Evolutionary conservation across 2,329 filamentous ascomycete species (phyloP).

Genomic region (Ophidiomyces ophidiicola): DNA sequence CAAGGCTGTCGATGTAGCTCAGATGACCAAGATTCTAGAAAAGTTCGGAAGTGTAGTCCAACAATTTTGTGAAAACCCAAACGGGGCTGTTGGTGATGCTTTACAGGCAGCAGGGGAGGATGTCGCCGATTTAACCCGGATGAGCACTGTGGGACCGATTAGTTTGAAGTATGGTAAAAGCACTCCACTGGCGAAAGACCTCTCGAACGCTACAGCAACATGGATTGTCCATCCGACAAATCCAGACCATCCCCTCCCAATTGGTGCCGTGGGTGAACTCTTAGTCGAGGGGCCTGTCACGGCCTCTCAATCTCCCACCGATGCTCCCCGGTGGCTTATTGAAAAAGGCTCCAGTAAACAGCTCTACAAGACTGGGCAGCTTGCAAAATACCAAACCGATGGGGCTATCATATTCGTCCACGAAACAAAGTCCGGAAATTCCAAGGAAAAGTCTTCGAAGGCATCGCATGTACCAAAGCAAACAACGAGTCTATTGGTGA

Average conservation of each 20-base stretch:
- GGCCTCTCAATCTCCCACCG: constrained; percentile 42
- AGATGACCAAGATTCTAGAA: constrained; percentile 42
- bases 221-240: constrained; percentile 22
- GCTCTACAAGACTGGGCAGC: constrained; percentile 27
- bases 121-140: constrained; percentile 2
- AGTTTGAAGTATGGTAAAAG: neutral
- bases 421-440: constrained; percentile 11
- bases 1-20: constrained; percentile 37
- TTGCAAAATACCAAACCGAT: constrained; percentile 23
- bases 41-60: constrained; percentile 39
- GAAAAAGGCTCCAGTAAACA: constrained; percentile 6
- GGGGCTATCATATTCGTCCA: constrained; percentile 23
- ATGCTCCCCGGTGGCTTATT: constrained; percentile 27
- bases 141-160: constrained; percentile 6
- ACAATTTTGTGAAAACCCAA: constrained; percentile 4
- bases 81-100: constrained; percentile 4
- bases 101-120: constrained; percentile 3
- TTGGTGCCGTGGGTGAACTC: constrained; percentile 47
- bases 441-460: neutral
- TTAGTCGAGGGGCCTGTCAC: constrained; percentile 47
- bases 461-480: neutral
- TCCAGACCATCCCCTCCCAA: constrained; percentile 35
- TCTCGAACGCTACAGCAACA: constrained; percentile 13
- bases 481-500: neutral
- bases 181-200: neutral